Percentiles rank a stretch among this genome's conserved stretches.
Evolutionary conservation across 257 asterid species (phyloP).

Genomic region (Solanum bukasovii): DNA sequence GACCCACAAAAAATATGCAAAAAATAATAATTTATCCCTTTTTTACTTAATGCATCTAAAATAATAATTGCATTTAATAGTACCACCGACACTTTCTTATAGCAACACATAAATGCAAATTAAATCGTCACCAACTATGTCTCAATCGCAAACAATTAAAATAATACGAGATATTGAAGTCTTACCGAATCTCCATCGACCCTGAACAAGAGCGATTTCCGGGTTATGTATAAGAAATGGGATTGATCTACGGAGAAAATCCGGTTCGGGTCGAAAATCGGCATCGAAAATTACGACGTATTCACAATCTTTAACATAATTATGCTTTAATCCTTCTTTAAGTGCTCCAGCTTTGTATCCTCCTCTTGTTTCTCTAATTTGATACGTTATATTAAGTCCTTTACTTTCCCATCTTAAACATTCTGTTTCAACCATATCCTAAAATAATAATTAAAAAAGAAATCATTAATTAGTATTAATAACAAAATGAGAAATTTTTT

Average conservation of each 20-base stretch:
- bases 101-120: not conserved
- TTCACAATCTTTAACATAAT: conserved; percentile 71
- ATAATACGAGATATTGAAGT: fast-evolving
- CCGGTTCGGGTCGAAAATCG: conserved; percentile 91
- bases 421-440: conserved; percentile 95
- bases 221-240: conserved; percentile 73
- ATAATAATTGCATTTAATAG: not conserved
- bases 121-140: not conserved
- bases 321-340: conserved; percentile 77
- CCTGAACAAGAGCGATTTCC: conserved; percentile 79
- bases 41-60: not conserved
- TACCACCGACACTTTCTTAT: conserved; percentile 45
- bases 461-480: not conserved
- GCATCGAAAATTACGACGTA: conserved; percentile 86
- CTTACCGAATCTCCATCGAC: conserved; percentile 95
- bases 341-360: conserved; percentile 99
- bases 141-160: not conserved
- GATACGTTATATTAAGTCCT: conserved; percentile 70
- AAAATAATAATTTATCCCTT: not conserved
- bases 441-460: not conserved
- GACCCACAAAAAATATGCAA: conserved; percentile 21
- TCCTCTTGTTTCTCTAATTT: conserved; percentile 68
- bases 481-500: not conserved
- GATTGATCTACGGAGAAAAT: conserved; percentile 66
- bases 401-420: conserved; percentile 89